phyloP scores from a whole-genome alignment of 2,329 filamentous ascomycete genomes.

The Aspergillus fumigatus region DNA sequence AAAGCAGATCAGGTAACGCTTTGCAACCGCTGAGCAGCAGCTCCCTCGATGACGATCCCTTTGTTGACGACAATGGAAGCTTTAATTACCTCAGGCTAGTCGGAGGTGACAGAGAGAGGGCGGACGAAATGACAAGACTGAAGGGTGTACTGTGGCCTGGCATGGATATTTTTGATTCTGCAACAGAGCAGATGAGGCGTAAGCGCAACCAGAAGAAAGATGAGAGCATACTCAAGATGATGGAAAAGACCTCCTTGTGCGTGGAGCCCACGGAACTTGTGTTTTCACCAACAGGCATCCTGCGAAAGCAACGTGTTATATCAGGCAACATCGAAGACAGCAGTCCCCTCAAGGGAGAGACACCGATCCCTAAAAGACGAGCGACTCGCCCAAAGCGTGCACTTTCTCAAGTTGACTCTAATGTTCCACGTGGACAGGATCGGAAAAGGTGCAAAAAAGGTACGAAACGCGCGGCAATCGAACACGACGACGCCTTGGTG shows the following conservation, averaged over 20 bases:
- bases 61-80: slow-evolving; percentile 14
- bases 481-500: slow-evolving; percentile 9
- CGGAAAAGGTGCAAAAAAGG: slow-evolving; percentile 22
- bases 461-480: slow-evolving; percentile 5
- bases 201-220: slow-evolving; percentile 51
- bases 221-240: slow-evolving; percentile 39
- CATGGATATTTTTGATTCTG: slow-evolving; percentile 51
- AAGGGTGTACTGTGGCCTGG: slow-evolving; percentile 49
- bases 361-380: slow-evolving; percentile 37
- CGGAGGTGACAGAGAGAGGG: slow-evolving; percentile 26
- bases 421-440: slow-evolving; percentile 25
- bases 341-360: slow-evolving; percentile 44
- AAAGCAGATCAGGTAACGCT: slow-evolving; percentile 1
- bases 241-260: slow-evolving; percentile 42
- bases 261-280: slow-evolving; percentile 46
- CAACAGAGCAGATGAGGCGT: slow-evolving; percentile 45
- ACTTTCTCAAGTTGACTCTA: slow-evolving; percentile 31
- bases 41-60: slow-evolving; percentile 15
- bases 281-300: slow-evolving; percentile 41
- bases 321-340: slow-evolving; percentile 47
- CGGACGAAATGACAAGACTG: slow-evolving; percentile 38
- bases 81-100: slow-evolving; percentile 15
- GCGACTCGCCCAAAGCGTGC: slow-evolving; percentile 26
- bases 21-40: neutral
- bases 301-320: slow-evolving; percentile 43